phyloP scores from a whole-genome alignment of 1,284 basidiomycete species.

The Microbotryum silenes-acaulis region DNA sequence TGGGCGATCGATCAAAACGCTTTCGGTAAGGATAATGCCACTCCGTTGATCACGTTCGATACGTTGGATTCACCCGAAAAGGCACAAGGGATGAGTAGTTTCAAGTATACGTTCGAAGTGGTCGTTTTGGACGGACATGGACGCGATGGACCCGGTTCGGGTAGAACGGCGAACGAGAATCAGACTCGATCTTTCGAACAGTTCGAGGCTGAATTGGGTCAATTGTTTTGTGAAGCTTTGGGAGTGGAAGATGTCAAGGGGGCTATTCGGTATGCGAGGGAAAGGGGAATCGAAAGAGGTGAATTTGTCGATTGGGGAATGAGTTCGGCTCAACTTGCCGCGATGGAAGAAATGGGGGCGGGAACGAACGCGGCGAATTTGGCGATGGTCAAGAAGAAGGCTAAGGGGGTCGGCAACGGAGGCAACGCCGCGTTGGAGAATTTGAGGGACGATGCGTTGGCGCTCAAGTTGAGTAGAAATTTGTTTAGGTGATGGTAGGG shows the following conservation, averaged over 20 bases:
- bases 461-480: constrained; percentile 19
- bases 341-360: neutral
- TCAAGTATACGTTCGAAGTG: constrained; percentile 19
- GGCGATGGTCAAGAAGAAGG: constrained; percentile 4
- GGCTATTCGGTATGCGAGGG: constrained; percentile 9
- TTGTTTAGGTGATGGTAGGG: constrained; percentile 14
- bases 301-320: neutral
- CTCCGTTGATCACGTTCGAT: constrained; percentile 15
- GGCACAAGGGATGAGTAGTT: constrained; percentile 17
- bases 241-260: constrained; percentile 23
- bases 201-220: constrained; percentile 15
- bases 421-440: constrained; percentile 14
- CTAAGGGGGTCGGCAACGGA: too few relatives aligned
- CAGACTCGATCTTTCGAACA: constrained; percentile 4
- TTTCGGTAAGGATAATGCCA: constrained; percentile 1
- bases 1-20: constrained; percentile 5
- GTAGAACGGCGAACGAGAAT: neutral
- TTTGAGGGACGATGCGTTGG: constrained; percentile 25
- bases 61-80: constrained; percentile 26
- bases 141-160: neutral
- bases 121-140: constrained; percentile 22
- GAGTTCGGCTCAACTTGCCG: neutral
- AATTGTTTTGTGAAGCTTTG: constrained; percentile 19
- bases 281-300: constrained; percentile 6
- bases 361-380: constrained; percentile 3